Evolutionary conservation across 495 filamentous ascomycete genomes (phyloP).

Genomic region (Xylaria palmicola): DNA sequence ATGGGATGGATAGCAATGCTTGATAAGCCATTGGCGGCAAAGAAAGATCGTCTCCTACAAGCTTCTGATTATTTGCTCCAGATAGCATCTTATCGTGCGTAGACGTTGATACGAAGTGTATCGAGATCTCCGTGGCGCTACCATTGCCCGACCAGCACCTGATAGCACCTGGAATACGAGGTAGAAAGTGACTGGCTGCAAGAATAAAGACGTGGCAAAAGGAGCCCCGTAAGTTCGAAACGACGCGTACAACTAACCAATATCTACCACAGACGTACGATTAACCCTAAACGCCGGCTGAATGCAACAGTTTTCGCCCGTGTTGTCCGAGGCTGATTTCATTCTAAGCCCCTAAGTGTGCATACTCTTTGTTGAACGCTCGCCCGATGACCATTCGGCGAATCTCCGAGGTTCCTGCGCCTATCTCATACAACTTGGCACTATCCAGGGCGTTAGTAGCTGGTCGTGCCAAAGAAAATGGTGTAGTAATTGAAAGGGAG

Average conservation of each 20-base stretch:
- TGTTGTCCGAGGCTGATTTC: neutral
- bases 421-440: conserved; percentile 88
- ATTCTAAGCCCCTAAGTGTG: conserved; percentile 35
- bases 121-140: neutral
- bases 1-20: neutral
- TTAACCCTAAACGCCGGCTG: conserved; percentile 14
- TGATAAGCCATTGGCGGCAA: neutral
- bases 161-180: neutral
- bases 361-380: conserved; percentile 89
- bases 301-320: conserved; percentile 17
- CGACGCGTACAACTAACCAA: conserved; percentile 2
- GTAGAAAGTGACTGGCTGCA: neutral
- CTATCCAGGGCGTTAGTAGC: conserved; percentile 18
- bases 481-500: neutral
- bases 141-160: neutral
- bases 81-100: neutral
- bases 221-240: neutral
- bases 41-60: neutral
- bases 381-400: conserved; percentile 92
- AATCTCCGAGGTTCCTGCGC: conserved; percentile 93
- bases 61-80: neutral
- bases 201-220: neutral
- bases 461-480: conserved; percentile 10
- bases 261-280: neutral
- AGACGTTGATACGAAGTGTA: neutral